Conservation (phyloP, 768 basidiomycete species). For the Rossbeevera mucosa region DNA sequence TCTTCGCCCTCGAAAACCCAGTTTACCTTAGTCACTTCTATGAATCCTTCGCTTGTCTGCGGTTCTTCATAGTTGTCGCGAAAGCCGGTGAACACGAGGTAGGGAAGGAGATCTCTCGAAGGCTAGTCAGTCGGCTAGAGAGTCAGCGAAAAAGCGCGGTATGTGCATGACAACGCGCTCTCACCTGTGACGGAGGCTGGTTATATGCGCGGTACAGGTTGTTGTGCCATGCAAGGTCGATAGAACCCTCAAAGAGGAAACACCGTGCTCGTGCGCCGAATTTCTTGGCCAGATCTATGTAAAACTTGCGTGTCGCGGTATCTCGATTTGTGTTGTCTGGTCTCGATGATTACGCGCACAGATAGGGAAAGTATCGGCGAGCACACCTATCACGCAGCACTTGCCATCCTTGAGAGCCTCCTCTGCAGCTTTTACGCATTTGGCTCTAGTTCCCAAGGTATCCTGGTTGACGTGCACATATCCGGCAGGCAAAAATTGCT, state of each 20-base stretch:
- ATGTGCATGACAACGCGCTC: not conserved
- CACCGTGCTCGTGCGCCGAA: constrained; percentile 56
- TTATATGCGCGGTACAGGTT: constrained; percentile 81
- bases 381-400: constrained; percentile 75
- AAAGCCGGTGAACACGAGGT: constrained; percentile 55
- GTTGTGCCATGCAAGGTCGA: constrained; percentile 91
- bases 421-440: constrained; percentile 65
- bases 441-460: constrained; percentile 64
- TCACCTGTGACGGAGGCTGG: constrained; percentile 39
- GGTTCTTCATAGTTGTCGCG: constrained; percentile 66
- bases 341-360: not conserved
- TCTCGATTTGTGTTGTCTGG: constrained; percentile 93
- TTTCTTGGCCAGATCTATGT: constrained; percentile 62
- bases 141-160: not conserved
- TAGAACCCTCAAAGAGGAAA: constrained; percentile 67
- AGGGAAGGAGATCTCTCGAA: constrained; percentile 53
- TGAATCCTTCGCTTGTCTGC: constrained; percentile 61
- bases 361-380: not conserved
- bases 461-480: constrained; percentile 91
- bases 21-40: constrained; percentile 70
- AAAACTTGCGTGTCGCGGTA: constrained; percentile 58
- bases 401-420: constrained; percentile 49
- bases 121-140: constrained; percentile 33
- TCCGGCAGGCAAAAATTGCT: constrained; percentile 58
- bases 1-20: constrained; percentile 77